phyloP scores from a whole-genome alignment of 1,284 basidiomycete genomes.

The Ustilago trichophora region DNA sequence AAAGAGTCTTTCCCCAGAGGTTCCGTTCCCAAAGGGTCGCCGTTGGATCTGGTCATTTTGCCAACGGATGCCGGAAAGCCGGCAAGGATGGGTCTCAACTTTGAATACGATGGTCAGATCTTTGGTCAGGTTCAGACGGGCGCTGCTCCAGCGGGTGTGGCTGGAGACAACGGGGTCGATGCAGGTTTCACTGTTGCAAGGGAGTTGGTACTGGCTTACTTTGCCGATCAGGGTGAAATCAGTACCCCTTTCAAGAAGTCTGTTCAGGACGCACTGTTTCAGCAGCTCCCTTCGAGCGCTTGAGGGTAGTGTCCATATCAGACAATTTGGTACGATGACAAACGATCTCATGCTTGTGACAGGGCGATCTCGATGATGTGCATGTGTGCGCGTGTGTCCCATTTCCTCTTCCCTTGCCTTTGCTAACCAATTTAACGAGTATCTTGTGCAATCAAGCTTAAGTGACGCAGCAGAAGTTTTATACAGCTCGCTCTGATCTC shows the following conservation, averaged over 20 bases:
- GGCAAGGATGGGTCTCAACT: conserved; percentile 10
- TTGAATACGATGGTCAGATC: conserved; percentile 46
- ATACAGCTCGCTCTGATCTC: too few species aligned
- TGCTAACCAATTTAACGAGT: too few species aligned
- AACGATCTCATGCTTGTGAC: too few species aligned
- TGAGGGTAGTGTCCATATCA: too few species aligned
- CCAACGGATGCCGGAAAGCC: not conserved
- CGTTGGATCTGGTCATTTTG: conserved; percentile 66
- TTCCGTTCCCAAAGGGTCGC: conserved; percentile 68
- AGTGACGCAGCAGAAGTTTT: too few species aligned
- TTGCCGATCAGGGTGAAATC: conserved; percentile 57
- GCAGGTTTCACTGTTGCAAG: conserved; percentile 41
- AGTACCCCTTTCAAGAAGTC: conserved; percentile 42
- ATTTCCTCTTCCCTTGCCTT: too few species aligned
- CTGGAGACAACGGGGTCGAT: not conserved
- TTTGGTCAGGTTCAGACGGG: conserved; percentile 38
- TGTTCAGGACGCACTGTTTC: too few species aligned
- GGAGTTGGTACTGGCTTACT: conserved; percentile 61
- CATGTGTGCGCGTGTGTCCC: too few species aligned
- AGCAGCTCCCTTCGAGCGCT: too few species aligned
- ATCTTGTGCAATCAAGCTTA: too few species aligned
- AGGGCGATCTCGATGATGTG: too few species aligned
- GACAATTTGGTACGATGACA: too few species aligned
- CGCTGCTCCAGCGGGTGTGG: not conserved
- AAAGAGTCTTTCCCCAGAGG: conserved; percentile 69